A percentile compares a stretch with the other conserved stretches of the same genome.
These are phyloP conservation scores for Globisporangium nodosum DNA, from an alignment of 352 stramenopile species.

Conservation along the genomic window DNA sequence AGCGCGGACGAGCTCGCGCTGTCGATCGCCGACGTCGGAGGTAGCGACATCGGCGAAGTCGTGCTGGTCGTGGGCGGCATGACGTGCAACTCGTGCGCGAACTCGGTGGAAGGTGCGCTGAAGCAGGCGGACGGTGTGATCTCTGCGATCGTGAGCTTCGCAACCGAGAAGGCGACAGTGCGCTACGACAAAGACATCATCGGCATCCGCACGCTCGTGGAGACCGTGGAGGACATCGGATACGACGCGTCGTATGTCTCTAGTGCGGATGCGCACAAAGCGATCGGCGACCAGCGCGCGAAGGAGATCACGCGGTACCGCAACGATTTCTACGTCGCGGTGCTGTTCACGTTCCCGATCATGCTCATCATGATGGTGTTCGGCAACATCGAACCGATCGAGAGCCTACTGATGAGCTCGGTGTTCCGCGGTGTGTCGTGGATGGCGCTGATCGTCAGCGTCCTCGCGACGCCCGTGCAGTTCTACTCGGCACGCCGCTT, in stretches of 20 bases:
- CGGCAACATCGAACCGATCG: slow-evolving; percentile 61
- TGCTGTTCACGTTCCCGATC: slow-evolving; percentile 93
- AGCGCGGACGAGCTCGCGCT: slow-evolving; percentile 27
- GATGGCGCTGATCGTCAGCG: slow-evolving; percentile 65
- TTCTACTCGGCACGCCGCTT: slow-evolving; percentile 93
- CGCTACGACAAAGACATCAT: slow-evolving; percentile 73
- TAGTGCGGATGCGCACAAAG: slow-evolving; percentile 63
- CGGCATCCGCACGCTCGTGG: slow-evolving; percentile 76
- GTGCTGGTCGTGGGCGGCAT: slow-evolving; percentile 81
- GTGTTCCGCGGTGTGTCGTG: slow-evolving; percentile 66
- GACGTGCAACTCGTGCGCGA: slow-evolving; percentile 91
- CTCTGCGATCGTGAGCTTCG: slow-evolving; percentile 78
- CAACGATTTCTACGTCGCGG: slow-evolving; percentile 79
- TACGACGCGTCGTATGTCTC: slow-evolving; percentile 84
- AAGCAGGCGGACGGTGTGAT: slow-evolving; percentile 72
- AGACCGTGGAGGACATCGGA: slow-evolving; percentile 86
- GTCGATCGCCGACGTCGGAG: slow-evolving; percentile 20
- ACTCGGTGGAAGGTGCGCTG: slow-evolving; percentile 87
- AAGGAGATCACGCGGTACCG: slow-evolving; percentile 79
- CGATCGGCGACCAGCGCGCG: slow-evolving; percentile 72
- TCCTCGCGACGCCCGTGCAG: slow-evolving; percentile 94
- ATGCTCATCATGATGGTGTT: slow-evolving; percentile 91
- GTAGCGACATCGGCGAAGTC: slow-evolving; percentile 49
- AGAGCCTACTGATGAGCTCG: slow-evolving; percentile 35
- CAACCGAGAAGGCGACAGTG: slow-evolving; percentile 80